Evolutionary conservation across 2,329 filamentous ascomycete species (phyloP), one percentile per base, ranked within the genome.

Genomic region (Aspergillus sp.): DNA sequence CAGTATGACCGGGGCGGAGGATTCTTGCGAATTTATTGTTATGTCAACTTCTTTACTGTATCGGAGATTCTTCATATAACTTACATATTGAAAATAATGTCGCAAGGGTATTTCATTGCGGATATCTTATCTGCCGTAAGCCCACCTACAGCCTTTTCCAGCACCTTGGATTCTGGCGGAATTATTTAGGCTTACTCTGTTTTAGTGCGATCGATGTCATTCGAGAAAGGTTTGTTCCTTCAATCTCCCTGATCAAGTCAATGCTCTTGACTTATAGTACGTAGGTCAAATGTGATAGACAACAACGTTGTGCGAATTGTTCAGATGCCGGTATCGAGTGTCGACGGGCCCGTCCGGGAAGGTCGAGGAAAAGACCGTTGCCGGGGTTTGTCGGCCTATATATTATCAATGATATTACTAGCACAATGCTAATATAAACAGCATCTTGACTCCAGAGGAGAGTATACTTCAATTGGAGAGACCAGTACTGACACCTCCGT

Each of bases 201-300:
- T 20, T 13, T n/a, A 61, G 59, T 61, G 58, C 48, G 58, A 61
- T 48, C 44, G 53, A 5, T 62, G 60, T 45, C 48, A 60, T 50
- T 49, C 57, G 2, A 59, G 58, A 52, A 62, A 61, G 57, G 59
- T 60, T 35, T 9, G 15, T n/a, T 6, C 22, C 10, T 43, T 25
- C n/a, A 30, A 3, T 43, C 9, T 4, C 1, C 1, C 25, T 30
- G 1, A 10, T 4, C 39, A 38, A 27, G 35, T 22, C 10, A 2
- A 23, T 22, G 20, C 4, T 13, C 7, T 13, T 32, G 6, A 12
- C 32, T 50, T 17, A 47, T 32, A 1, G 5, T 1, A 20, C 15
- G 3, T 41, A 63, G 57, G 48, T 61, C 3, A 60, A 57, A 45
- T 64, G 61, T 44, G 54, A 63, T 49, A 55, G 53, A 43, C 48